Conservation (phyloP, 495 filamentous ascomycete genomes). For the Penicillium odoratum region DNA sequence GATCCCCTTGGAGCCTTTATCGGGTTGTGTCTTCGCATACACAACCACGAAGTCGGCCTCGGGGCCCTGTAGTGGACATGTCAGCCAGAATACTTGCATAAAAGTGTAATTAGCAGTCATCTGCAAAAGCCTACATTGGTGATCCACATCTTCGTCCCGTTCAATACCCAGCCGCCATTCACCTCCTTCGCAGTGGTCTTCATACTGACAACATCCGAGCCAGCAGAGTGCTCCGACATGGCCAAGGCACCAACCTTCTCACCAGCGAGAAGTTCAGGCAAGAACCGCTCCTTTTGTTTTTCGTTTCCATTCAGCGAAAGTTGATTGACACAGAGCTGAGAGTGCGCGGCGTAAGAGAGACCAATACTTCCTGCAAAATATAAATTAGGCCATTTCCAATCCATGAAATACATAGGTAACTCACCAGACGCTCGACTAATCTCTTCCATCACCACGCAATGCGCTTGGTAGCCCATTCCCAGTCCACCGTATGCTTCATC, state of each 20-base stretch:
- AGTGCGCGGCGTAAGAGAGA: constrained; percentile 92
- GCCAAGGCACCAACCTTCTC: constrained; percentile 85
- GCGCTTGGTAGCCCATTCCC: constrained; percentile 93
- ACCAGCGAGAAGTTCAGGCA: constrained; percentile 81
- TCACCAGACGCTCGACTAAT: constrained; percentile 64
- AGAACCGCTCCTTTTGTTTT: constrained; percentile 75
- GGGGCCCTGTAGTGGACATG: constrained; percentile 59
- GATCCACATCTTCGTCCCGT: constrained; percentile 99
- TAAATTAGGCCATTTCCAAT: not conserved
- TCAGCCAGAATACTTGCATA: not conserved
- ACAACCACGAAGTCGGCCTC: constrained; percentile 88
- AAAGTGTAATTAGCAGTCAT: too few species aligned
- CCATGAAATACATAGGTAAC: not conserved
- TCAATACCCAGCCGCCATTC: constrained; percentile 83
- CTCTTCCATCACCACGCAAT: constrained; percentile 96
- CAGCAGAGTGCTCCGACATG: constrained; percentile 92
- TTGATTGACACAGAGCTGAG: constrained; percentile 96
- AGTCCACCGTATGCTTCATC: constrained; percentile 92
- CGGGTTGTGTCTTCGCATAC: constrained; percentile 91
- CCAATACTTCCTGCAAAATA: constrained; percentile 70
- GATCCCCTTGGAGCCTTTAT: constrained; percentile 83
- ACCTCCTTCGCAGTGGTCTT: constrained; percentile 75
- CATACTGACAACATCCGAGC: constrained; percentile 95
- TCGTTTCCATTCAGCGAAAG: constrained; percentile 82
- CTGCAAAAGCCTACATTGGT: constrained; percentile 64